These are phyloP conservation scores for Pholiota molesta DNA, from an alignment of 768 basidiomycete species.

Conservation along the genomic window DNA sequence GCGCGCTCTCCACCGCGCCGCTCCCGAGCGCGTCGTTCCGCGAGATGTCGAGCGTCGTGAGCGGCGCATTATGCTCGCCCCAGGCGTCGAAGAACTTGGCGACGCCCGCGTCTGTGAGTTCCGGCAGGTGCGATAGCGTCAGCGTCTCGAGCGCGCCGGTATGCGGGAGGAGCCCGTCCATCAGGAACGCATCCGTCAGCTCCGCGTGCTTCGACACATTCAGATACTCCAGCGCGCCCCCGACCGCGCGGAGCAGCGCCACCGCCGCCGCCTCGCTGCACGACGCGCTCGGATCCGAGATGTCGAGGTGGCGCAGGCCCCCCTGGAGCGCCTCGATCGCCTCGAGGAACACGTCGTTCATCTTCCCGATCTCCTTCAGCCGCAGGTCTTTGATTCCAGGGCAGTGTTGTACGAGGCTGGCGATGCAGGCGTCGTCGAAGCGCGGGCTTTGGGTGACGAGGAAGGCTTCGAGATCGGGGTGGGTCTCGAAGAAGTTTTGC, in stretches of 20 bases:
- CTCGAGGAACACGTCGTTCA: conserved; percentile 67
- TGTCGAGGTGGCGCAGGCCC: conserved; percentile 56
- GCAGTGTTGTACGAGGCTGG: conserved; percentile 58
- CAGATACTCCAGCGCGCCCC: conserved; percentile 57
- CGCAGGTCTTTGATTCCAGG: conserved; percentile 65
- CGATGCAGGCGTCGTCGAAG: conserved; percentile 73
- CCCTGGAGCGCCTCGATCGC: conserved; percentile 51
- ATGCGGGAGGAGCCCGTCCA: conserved; percentile 58
- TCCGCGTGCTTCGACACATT: conserved; percentile 71
- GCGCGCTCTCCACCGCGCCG: conserved; percentile 59
- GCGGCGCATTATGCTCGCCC: conserved; percentile 46
- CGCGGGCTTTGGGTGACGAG: conserved; percentile 85
- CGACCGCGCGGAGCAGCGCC: conserved; percentile 55
- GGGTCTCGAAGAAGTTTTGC: conserved; percentile 70
- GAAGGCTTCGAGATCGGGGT: conserved; percentile 69
- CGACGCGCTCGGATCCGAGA: conserved; percentile 61
- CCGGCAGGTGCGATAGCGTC: conserved; percentile 53
- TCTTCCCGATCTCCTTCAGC: conserved; percentile 74
- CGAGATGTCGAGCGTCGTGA: conserved; percentile 59
- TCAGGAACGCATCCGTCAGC: conserved; percentile 63
- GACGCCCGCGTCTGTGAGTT: conserved; percentile 73
- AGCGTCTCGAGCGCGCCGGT: conserved; percentile 53
- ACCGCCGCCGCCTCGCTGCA: conserved; percentile 61
- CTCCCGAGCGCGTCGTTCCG: conserved; percentile 60
- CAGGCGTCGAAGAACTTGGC: conserved; percentile 68